Evolutionary conservation across 257 asterid genomes (phyloP).

Genomic region (Solanum gandarillasii): DNA sequence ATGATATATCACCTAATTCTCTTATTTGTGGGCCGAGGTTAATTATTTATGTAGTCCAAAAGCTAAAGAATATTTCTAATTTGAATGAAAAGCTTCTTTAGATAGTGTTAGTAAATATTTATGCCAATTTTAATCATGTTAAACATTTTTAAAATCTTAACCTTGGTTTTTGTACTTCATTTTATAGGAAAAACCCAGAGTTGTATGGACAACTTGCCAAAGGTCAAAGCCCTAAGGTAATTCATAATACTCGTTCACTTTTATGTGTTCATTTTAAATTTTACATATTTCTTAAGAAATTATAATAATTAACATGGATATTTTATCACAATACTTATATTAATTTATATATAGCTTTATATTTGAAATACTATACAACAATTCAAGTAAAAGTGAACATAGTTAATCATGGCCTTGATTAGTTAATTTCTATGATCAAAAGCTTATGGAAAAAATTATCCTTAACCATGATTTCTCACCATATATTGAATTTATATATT

Average conservation of each 20-base stretch:
- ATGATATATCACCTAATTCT: background rate
- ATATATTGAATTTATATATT: background rate
- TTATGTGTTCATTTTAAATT: background rate
- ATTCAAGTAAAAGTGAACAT: background rate
- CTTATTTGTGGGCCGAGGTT: background rate
- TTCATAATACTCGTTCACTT: background rate
- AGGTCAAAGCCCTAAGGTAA: conserved; percentile 44
- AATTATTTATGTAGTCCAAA: background rate
- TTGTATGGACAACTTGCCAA: conserved; percentile 27
- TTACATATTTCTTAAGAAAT: background rate
- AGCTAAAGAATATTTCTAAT: background rate
- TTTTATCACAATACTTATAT: rapidly evolving
- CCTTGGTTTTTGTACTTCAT: background rate
- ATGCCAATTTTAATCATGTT: background rate
- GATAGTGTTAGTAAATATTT: background rate
- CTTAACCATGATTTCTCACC: background rate
- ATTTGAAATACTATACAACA: background rate
- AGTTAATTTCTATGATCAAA: background rate
- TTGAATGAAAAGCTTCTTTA: background rate
- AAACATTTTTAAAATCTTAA: background rate
- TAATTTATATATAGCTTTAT: no score
- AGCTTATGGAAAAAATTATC: background rate
- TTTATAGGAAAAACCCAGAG: conserved; percentile 25
- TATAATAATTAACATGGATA: rapidly evolving
- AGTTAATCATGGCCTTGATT: background rate